phyloP scores from a whole-genome alignment of 805 yeast genomes.

The Yamadazyma philogaea region DNA sequence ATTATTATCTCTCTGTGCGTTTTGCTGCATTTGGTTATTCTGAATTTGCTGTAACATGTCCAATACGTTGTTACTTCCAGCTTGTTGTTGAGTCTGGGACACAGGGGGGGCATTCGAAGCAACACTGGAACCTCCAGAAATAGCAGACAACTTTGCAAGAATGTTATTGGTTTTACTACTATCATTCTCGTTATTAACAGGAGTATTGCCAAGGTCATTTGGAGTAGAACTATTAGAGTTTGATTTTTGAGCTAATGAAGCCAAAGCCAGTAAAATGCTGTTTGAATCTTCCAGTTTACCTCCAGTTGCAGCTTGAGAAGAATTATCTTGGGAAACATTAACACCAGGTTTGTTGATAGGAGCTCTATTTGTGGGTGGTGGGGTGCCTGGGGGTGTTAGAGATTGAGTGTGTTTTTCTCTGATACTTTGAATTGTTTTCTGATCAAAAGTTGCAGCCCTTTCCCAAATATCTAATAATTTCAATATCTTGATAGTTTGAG shows the following conservation, averaged over 20 bases:
- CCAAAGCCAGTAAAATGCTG: conserved; percentile 66
- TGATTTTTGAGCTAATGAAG: conserved; percentile 52
- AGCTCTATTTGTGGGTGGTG: conserved; percentile 36
- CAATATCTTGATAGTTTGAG: conserved; percentile 66
- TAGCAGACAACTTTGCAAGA: conserved; percentile 43
- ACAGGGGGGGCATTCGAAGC: conserved; percentile 17
- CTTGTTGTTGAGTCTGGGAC: conserved; percentile 11
- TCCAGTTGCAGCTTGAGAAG: conserved; percentile 2
- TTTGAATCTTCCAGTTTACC: conserved; percentile 47
- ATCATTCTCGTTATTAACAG: conserved; percentile 13
- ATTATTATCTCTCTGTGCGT: conserved; percentile 17
- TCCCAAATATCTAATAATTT: conserved; percentile 93
- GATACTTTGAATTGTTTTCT: conserved; percentile 51
- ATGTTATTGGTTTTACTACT: conserved; percentile 32
- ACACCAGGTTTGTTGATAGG: not conserved
- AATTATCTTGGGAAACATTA: conserved; percentile 10
- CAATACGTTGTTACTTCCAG: conserved; percentile 36
- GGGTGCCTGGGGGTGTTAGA: conserved; percentile 66
- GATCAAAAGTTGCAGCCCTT: conserved; percentile 72
- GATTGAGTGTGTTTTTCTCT: conserved; percentile 59
- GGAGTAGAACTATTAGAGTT: conserved; percentile 32
- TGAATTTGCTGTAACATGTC: conserved; percentile 55
- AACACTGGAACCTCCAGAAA: conserved; percentile 24
- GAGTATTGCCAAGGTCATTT: conserved; percentile 17
- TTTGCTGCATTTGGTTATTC: conserved; percentile 15